phyloP scores from a whole-genome alignment of 1,284 basidiomycete species.

The Pholiota adiposa region DNA sequence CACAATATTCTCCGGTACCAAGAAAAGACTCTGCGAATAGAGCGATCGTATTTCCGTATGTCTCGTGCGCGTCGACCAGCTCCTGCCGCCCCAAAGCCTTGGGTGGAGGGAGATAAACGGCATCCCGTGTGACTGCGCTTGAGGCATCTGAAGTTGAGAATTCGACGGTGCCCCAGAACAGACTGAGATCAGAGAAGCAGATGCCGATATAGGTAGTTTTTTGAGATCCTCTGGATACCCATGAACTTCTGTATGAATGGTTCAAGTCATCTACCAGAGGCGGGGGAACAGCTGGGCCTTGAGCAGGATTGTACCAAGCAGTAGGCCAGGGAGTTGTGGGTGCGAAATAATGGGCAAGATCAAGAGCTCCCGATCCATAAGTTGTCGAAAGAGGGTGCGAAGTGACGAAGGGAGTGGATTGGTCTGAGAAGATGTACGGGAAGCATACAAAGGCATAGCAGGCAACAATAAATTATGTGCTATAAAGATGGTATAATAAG shows the following conservation, averaged over 20 bases:
- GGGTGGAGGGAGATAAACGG: slow-evolving; percentile 45
- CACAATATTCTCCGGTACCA: slow-evolving; percentile 48
- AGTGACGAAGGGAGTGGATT: slow-evolving; percentile 20
- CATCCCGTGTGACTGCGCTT: slow-evolving; percentile 36
- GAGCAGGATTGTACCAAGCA: slow-evolving; percentile 45
- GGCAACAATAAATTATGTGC: slow-evolving; percentile 10
- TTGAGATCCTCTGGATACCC: slow-evolving; percentile 32
- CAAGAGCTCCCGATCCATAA: slow-evolving; percentile 33
- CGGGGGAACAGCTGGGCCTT: slow-evolving; percentile 36
- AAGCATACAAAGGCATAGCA: slow-evolving; percentile 4
- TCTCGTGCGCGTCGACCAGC: slow-evolving; percentile 47
- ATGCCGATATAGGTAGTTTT: slow-evolving; percentile 41
- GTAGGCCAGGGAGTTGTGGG: slow-evolving; percentile 44
- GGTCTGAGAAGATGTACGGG: slow-evolving; percentile 11
- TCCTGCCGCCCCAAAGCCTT: slow-evolving; percentile 33
- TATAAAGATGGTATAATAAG: background rate
- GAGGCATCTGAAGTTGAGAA: slow-evolving; percentile 41
- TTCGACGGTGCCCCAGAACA: slow-evolving; percentile 50
- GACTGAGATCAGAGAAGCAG: slow-evolving; percentile 52
- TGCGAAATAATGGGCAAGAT: slow-evolving; percentile 49
- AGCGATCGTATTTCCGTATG: slow-evolving; percentile 54
- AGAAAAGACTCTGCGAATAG: slow-evolving; percentile 52
- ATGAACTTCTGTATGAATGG: slow-evolving; percentile 31
- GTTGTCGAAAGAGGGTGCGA: slow-evolving; percentile 29
- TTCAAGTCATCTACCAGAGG: slow-evolving; percentile 36